Evolutionary conservation across 306 rosid genomes (phyloP), one percentile per base, ranked within the genome.

Genomic region (Vigna reflexopilosa): DNA sequence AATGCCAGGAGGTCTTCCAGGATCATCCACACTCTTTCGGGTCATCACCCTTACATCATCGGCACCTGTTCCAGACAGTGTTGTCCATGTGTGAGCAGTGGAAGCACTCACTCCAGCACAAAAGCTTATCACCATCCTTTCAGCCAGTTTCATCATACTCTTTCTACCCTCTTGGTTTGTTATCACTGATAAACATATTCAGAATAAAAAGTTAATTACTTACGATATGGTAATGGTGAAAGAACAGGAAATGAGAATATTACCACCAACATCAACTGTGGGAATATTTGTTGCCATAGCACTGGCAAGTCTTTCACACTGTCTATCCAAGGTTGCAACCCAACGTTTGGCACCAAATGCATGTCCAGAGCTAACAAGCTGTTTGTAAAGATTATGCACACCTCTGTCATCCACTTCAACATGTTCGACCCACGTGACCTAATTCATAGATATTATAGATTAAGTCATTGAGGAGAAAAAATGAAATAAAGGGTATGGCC

Each of bases 21-120:
- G 99, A 63, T 93, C 99, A 68, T 96, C 99, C 0, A 93, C 93
- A 54, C 98, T 96, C 89, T 96, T 93, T 2, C 98, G 81, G 51
- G 98, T 93, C 98, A 93, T 96, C 19, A 93, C 99, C 67, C 99
- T 86, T 1, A 96, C 98, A 65, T 96, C 99, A 77, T 96, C 98
- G 1, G 98, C 96, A 5, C 98, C 98, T 0, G 98, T 93, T 20
- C 99, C 99, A 0, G 96, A 86, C 0, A 93, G 79, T 4, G 98
- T 93, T 0, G 99, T 96, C 99, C 99, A 96, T 7, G 98, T 91
- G 75, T 91, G 97, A 22, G 99, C 90, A 14, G 98, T 96, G 0
- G 99, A 93, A 32, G 97, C 99, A 48, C 99, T 91, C 88, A 93
- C 99, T 76, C 99, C 99, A 15, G 88, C 93, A 42, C 99, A 96